phyloP scores from a whole-genome alignment of 2,329 filamentous ascomycete genomes.

The Aaosphaeria arxii region DNA sequence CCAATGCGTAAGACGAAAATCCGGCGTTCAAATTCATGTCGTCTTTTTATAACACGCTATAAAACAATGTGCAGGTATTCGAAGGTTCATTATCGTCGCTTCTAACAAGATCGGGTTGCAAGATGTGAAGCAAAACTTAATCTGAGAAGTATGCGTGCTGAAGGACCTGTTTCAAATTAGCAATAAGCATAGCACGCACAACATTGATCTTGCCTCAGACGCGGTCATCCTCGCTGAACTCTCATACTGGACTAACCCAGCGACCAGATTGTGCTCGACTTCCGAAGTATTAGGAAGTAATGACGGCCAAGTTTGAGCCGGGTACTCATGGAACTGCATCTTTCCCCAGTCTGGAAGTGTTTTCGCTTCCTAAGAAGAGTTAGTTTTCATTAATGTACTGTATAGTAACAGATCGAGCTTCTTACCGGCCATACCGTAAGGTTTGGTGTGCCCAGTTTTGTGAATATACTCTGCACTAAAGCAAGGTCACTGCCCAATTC shows the following conservation, averaged over 20 bases:
- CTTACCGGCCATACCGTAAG: slow-evolving; percentile 75
- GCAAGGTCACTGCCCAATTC: slow-evolving; percentile 90
- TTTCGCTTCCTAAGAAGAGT: slow-evolving; percentile 53
- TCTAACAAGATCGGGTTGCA: too few species aligned
- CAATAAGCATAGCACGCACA: too few species aligned
- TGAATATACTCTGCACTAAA: slow-evolving; percentile 88
- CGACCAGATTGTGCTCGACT: slow-evolving; percentile 63
- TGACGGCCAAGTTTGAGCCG: slow-evolving; percentile 63
- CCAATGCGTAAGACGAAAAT: too few species aligned
- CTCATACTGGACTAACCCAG: slow-evolving; percentile 69
- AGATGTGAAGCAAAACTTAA: not conserved
- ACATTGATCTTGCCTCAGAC: slow-evolving; percentile 47
- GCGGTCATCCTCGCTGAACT: slow-evolving; percentile 66
- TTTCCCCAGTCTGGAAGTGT: slow-evolving; percentile 83
- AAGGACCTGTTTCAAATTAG: slow-evolving; percentile 16
- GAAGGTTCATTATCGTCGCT: too few species aligned
- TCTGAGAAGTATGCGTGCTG: slow-evolving; percentile 18
- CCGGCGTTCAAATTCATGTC: too few species aligned
- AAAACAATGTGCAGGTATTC: too few species aligned
- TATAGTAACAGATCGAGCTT: slow-evolving; percentile 1
- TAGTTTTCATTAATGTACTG: slow-evolving; percentile 3
- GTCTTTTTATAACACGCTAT: too few species aligned
- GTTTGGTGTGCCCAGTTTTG: slow-evolving; percentile 83
- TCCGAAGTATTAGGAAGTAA: slow-evolving; percentile 62
- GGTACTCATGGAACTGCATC: slow-evolving; percentile 74